Percentiles rank a stretch among this genome's conserved stretches.
Conservation (phyloP, 2,329 filamentous ascomycete species). For the Aspergillus thermomutatus region DNA sequence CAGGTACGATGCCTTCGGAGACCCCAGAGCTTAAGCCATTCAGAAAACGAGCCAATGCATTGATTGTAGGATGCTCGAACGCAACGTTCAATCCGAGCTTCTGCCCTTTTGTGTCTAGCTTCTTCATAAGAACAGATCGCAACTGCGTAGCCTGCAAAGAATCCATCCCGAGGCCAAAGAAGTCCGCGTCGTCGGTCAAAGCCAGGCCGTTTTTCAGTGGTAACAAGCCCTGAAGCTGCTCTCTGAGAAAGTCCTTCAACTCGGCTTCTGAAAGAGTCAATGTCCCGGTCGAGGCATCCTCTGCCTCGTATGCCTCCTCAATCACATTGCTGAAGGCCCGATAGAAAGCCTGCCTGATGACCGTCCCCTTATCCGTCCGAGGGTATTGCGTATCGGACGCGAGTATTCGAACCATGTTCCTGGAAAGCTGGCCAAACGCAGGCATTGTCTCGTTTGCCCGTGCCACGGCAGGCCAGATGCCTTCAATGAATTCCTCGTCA, state of each 20-base stretch:
- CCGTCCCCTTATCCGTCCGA: slow-evolving; percentile 54
- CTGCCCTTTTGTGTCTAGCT: slow-evolving; percentile 49
- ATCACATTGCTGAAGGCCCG: slow-evolving; percentile 46
- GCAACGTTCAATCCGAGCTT: slow-evolving; percentile 55
- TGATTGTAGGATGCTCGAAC: slow-evolving; percentile 55
- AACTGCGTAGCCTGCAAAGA: slow-evolving; percentile 57
- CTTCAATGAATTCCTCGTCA: slow-evolving; percentile 46
- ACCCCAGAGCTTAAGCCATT: slow-evolving; percentile 38
- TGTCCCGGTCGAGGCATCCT: slow-evolving; percentile 20
- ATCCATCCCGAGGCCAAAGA: slow-evolving; percentile 58
- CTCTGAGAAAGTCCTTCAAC: slow-evolving; percentile 33
- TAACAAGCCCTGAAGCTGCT: slow-evolving; percentile 26
- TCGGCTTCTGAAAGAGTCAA: slow-evolving; percentile 22
- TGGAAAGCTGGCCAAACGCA: slow-evolving; percentile 52
- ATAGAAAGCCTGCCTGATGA: slow-evolving; percentile 52
- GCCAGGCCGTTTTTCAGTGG: slow-evolving; percentile 13
- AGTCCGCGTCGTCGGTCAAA: slow-evolving; percentile 47
- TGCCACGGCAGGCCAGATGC: slow-evolving; percentile 50
- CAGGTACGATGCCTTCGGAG: slow-evolving; percentile 25
- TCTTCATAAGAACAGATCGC: slow-evolving; percentile 49
- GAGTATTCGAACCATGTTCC: slow-evolving; percentile 52
- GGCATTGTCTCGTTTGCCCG: slow-evolving; percentile 50
- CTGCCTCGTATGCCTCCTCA: slow-evolving; percentile 40
- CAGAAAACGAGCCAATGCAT: slow-evolving; percentile 45
- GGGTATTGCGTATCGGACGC: slow-evolving; percentile 46